These are phyloP conservation scores for Arthrobotrys musiformis DNA, from an alignment of 2,329 filamentous ascomycete species.

Conservation along the genomic window DNA sequence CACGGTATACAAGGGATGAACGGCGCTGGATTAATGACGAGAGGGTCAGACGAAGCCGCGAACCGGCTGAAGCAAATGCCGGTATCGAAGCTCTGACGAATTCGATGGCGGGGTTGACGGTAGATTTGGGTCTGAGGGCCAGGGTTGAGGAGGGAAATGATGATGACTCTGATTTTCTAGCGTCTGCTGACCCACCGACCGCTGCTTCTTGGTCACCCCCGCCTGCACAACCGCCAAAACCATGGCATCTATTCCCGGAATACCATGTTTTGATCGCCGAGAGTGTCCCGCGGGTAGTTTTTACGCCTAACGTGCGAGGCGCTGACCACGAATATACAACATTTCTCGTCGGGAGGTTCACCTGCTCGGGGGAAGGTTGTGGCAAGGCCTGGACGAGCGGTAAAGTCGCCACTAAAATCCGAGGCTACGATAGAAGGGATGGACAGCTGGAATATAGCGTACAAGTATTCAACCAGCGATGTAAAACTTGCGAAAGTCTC, in stretches of 20 bases:
- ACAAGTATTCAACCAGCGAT: slow-evolving; percentile 23
- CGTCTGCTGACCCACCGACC: too few relatives aligned
- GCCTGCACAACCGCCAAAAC: background rate
- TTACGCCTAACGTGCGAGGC: background rate
- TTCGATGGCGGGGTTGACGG: background rate
- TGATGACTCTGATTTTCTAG: too few relatives aligned
- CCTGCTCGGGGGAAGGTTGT: slow-evolving; percentile 11
- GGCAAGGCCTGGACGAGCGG: background rate
- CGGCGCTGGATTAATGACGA: background rate
- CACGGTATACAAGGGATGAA: too few relatives aligned
- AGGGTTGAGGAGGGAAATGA: too few relatives aligned
- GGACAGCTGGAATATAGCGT: slow-evolving; percentile 10
- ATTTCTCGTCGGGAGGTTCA: slow-evolving; percentile 1
- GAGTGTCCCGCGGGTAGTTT: background rate
- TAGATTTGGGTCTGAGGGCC: too few relatives aligned
- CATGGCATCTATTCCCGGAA: background rate
- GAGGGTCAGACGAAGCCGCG: slow-evolving; percentile 1
- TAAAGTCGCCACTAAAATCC: background rate
- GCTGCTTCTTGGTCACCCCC: too few relatives aligned
- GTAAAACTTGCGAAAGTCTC: background rate
- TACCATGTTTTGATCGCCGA: background rate
- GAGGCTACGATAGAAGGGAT: background rate
- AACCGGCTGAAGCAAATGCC: background rate
- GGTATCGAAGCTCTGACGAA: background rate
- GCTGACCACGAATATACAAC: background rate